phyloP scores from a whole-genome alignment of 2,329 filamentous ascomycete species.

The Ceratocystiopsis sp. region DNA sequence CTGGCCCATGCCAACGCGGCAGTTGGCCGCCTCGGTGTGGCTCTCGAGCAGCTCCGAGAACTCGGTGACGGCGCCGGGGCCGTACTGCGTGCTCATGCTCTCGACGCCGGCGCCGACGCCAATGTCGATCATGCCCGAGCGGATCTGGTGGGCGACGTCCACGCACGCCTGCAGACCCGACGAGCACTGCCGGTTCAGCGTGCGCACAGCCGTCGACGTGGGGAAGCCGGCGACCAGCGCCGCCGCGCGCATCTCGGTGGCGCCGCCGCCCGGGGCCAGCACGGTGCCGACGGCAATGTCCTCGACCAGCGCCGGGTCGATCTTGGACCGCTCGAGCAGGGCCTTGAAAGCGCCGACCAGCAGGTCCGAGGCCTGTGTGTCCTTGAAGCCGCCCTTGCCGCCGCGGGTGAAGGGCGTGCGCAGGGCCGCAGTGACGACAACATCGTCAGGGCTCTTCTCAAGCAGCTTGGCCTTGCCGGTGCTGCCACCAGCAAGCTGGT shows the following conservation, averaged over 20 bases:
- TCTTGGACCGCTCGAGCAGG: constrained; percentile 68
- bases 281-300: constrained; percentile 88
- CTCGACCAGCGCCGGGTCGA: constrained; percentile 76
- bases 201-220: constrained; percentile 65
- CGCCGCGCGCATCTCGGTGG: constrained; percentile 91
- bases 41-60: constrained; percentile 80
- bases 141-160: constrained; percentile 88
- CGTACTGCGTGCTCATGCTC: constrained; percentile 89
- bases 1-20: constrained; percentile 93
- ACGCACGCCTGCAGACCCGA: constrained; percentile 83
- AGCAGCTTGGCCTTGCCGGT: constrained; percentile 39
- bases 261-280: constrained; percentile 80
- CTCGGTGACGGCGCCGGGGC: constrained; percentile 73
- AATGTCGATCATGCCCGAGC: constrained; percentile 81
- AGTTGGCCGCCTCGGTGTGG: constrained; percentile 73
- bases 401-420: constrained; percentile 87
- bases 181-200: constrained; percentile 87
- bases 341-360: constrained; percentile 69
- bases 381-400: constrained; percentile 88
- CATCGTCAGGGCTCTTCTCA: constrained; percentile 51
- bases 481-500: constrained; percentile 34
- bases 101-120: constrained; percentile 91
- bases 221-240: constrained; percentile 84
- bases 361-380: constrained; percentile 74
- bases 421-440: constrained; percentile 84